phyloP scores from a whole-genome alignment of 176 grass and related monocot species.

The Lolium rigidum region DNA sequence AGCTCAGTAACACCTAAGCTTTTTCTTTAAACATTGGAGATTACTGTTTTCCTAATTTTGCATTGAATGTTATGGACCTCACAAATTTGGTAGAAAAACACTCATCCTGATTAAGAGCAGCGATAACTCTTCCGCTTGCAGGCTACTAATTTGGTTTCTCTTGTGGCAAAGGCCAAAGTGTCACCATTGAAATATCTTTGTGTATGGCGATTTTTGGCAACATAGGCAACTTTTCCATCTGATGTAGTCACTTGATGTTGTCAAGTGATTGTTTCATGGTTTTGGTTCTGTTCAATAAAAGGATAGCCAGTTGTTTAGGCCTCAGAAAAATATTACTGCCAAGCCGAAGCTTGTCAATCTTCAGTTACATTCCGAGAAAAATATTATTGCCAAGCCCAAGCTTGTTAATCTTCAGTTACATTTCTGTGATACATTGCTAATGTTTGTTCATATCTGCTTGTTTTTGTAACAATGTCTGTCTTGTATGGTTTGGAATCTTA shows the following conservation, averaged over 20 bases:
- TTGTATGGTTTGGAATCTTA: neutral
- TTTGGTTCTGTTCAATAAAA: constrained; percentile 22
- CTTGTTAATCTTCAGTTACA: neutral
- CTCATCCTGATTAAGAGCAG: neutral
- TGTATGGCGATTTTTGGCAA: no score
- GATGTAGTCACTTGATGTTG: neutral
- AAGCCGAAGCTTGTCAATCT: neutral
- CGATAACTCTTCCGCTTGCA: neutral
- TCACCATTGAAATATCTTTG: no score
- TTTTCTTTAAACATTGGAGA: neutral
- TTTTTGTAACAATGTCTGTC: neutral
- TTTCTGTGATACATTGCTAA: neutral
- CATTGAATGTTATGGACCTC: neutral
- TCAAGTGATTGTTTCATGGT: constrained; percentile 5
- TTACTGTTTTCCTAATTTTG: neutral
- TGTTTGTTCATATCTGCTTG: neutral
- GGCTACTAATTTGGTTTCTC: constrained; percentile 12
- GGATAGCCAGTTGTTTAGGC: neutral
- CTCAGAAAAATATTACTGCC: constrained; percentile 6
- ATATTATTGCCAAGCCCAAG: constrained; percentile 15
- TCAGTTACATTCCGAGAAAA: neutral
- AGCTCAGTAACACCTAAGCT: neutral
- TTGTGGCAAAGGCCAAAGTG: neutral
- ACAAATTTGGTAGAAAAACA: constrained; percentile 1
- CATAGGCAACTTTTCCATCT: no score